Conservation (phyloP, 2,329 filamentous ascomycete species). For the Xylogone sp. region DNA sequence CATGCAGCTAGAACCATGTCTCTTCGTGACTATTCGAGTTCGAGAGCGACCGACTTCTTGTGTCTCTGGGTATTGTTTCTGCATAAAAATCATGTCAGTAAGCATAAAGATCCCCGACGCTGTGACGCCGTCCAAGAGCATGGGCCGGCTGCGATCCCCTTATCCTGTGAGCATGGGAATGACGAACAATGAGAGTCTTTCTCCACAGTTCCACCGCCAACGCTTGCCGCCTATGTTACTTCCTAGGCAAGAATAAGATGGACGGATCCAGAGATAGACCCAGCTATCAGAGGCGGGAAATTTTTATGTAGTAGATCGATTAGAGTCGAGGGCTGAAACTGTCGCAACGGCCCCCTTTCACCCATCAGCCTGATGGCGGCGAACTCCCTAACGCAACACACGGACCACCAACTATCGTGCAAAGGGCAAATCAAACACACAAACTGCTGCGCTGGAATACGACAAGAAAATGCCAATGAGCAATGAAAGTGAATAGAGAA, state of each 20-base stretch:
- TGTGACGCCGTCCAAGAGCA: conserved; percentile 14
- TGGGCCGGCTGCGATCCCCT: background rate
- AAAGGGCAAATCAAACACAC: no score
- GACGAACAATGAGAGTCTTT: background rate
- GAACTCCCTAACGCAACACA: background rate
- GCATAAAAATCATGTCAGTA: conserved; percentile 11
- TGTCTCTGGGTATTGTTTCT: conserved; percentile 10
- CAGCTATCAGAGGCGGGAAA: background rate
- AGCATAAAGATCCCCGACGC: conserved; percentile 19
- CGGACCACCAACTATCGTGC: background rate
- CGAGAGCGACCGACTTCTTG: conserved; percentile 3
- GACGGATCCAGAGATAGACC: background rate
- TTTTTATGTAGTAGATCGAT: background rate
- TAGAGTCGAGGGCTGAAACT: conserved; percentile 17
- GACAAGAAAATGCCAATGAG: no score
- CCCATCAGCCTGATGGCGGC: background rate
- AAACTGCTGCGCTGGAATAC: no score
- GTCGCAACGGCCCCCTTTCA: background rate
- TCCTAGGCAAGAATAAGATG: background rate
- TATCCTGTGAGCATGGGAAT: background rate
- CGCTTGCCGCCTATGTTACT: background rate
- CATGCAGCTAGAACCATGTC: conserved; percentile 22
- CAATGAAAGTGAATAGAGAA: no score
- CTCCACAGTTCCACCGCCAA: background rate
- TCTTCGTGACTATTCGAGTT: conserved; percentile 10